Evolutionary conservation across 148 eudicot genomes (phyloP).

Genomic region (Rhododendron simsii): DNA sequence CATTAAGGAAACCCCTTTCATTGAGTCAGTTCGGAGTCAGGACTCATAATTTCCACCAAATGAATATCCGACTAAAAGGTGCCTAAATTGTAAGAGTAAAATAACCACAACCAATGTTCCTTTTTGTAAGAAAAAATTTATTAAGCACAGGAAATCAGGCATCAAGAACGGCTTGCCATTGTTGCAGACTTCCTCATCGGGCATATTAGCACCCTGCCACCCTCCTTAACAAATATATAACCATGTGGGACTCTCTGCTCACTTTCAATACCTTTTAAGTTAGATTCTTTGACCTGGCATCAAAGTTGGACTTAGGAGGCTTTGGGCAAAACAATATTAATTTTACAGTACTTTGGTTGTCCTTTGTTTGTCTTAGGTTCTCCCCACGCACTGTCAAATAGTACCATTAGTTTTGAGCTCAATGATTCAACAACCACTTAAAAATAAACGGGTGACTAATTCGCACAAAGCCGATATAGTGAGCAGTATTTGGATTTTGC

Average conservation of each 20-base stretch:
- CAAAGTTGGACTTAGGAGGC: not conserved
- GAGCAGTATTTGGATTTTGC: not conserved
- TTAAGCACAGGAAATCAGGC: not conserved
- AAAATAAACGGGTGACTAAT: not conserved
- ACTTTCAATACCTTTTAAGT: not conserved
- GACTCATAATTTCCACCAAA: not conserved
- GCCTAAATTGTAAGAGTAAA: not conserved
- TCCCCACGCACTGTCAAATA: not conserved
- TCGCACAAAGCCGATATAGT: not conserved
- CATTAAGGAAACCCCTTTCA: slow-evolving; percentile 29
- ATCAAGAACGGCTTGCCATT: not conserved
- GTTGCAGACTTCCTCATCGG: not conserved
- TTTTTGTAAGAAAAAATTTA: not conserved
- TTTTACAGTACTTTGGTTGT: not conserved
- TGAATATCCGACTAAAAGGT: not conserved
- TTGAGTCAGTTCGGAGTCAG: not conserved
- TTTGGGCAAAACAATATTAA: not conserved
- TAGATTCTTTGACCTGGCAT: not conserved
- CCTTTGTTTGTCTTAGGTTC: not conserved
- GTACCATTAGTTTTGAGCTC: not conserved
- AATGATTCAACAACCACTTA: not conserved
- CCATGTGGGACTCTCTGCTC: not conserved
- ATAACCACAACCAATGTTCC: not conserved
- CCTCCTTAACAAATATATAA: not conserved
- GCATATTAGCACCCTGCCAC: not conserved